Base-by-base conservation (phyloP, 805 yeast genomes). In the Candida krabiensis region DNA sequence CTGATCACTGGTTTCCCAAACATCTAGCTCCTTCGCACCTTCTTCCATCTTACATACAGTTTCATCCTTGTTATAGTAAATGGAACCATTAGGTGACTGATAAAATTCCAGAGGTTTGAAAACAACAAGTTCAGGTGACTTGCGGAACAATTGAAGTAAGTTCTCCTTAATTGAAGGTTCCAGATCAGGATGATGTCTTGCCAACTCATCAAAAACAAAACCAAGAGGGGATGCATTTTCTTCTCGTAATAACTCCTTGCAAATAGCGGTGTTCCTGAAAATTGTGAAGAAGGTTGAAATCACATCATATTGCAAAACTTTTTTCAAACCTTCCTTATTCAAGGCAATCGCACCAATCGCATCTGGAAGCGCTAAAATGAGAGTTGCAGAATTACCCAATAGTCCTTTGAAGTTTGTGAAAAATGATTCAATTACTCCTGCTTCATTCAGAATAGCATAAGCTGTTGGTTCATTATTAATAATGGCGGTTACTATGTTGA, bases 381-480 rank as follows among this genome's bases (percentile, higher is more conserved):
- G 62, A 11, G 78, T 81, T 7, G 76, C 67, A 16, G 81, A 50
- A 4, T 82, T 82, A 9, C 77, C 67, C 41, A 87, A 65, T 16
- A 84, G 71, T 0, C 56, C 53, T 11, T 70, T 71, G 53, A 83
- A 82, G 33, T 80, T 71, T 9, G 72, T 71, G 34, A 89, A 58
- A 25, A 89, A 70, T 2, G 77, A 66, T 32, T 83, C 83, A 25
- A 90, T 77, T 1, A 86, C 77, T 0, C 78, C 76, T 0, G 95
- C 83, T 57, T 90, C 98, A 28, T 77, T 80, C 47, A 90, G 69
- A 28, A 90, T 80, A 2, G 84, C 73, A 53, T 74, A 90, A 3
- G 96, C 86, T 0, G 96, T 88, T 7, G 97, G 96, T 52, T 91
- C 97, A 48, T 83, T 85, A 56, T 90, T 91, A 19, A 90, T 79